Evolutionary conservation across 2,329 filamentous ascomycete species (phyloP), one percentile per base, ranked within the genome.

Genomic region (Hypoxylon sp.): DNA sequence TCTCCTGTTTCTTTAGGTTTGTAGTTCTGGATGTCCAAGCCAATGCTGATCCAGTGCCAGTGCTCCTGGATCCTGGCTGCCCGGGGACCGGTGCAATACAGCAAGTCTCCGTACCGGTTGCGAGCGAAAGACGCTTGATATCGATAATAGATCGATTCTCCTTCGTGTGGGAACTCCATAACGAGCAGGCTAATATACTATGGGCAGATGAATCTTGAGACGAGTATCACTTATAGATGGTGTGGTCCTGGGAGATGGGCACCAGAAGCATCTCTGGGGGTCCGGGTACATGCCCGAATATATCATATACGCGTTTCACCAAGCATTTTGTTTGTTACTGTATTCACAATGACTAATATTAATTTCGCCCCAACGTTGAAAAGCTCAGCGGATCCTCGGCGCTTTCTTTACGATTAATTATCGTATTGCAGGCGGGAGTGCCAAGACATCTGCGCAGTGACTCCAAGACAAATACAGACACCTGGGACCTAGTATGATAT

Each of bases 131-230:
- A 17, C 14, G 69, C 69, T 33, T 67, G 57, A 17, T 59, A 59
- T 54, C 66, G 63, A 63, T 71, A 69, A 26, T 61, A 71, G 9
- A 69, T 64, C 53, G 69, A 71, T 37, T 63, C 66, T 42, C 60
- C 66, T 52, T 59, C 39, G 8, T 64, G 63, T 13, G 52, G 59
- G 26, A 62, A 60, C 19, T 69, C 69, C 69, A 71, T 71, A 31
- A 35, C 33, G 9, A 13, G 47, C 8, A 35, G 35, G 2, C 42
- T 3, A 22, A 17, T 4, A 17, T 31, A 1, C 35, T 1, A 17
- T 8, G 8, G 19, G 24, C n/a, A 22, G 8, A 31, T 11, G 22
- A 14, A 46, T 60, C 60, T 50, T 9, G 6, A 3, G 63, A 54
- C 53, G 19, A 3, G 42, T 47, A n/a, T 26, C 11, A 48, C n/a